A percentile compares a stretch with the other conserved stretches of the same genome.
These are phyloP conservation scores for Panicum virgatum DNA, from an alignment of 202 grass and related monocot species.

Conservation along the genomic window DNA sequence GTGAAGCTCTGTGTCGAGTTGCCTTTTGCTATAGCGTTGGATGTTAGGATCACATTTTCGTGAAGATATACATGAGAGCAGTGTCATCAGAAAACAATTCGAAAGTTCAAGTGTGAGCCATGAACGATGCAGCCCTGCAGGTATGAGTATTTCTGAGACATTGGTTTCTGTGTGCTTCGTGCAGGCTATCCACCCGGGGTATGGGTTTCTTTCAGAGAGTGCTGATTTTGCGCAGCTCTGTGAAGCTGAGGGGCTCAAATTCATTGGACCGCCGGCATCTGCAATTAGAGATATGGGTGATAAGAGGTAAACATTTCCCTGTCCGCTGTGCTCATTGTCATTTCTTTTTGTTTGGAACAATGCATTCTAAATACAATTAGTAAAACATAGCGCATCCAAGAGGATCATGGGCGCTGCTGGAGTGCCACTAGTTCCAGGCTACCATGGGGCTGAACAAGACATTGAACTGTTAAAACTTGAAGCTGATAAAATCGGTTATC, in stretches of 20 bases:
- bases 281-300: slow-evolving; percentile 95
- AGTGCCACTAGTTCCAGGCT: slow-evolving; percentile 81
- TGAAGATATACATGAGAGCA: not conserved
- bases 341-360: not conserved
- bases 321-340: not conserved
- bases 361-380: slow-evolving; percentile 14
- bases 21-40: not conserved
- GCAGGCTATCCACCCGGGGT: slow-evolving; percentile 90
- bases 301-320: slow-evolving; percentile 62
- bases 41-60: not conserved
- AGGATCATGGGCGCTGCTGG: slow-evolving; percentile 95
- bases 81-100: not conserved
- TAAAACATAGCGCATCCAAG: slow-evolving; percentile 80
- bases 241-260: slow-evolving; percentile 69
- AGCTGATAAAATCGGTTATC: slow-evolving; percentile 92
- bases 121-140: not conserved
- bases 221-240: slow-evolving; percentile 91
- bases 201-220: slow-evolving; percentile 97
- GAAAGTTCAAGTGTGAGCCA: not conserved
- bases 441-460: slow-evolving; percentile 87
- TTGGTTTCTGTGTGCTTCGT: not conserved
- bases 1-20: not conserved
- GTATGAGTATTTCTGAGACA: not conserved
- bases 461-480: slow-evolving; percentile 71
- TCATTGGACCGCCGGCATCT: slow-evolving; percentile 85